Base-by-base conservation (phyloP, 768 basidiomycete genomes). In the Royoungia palumana region DNA sequence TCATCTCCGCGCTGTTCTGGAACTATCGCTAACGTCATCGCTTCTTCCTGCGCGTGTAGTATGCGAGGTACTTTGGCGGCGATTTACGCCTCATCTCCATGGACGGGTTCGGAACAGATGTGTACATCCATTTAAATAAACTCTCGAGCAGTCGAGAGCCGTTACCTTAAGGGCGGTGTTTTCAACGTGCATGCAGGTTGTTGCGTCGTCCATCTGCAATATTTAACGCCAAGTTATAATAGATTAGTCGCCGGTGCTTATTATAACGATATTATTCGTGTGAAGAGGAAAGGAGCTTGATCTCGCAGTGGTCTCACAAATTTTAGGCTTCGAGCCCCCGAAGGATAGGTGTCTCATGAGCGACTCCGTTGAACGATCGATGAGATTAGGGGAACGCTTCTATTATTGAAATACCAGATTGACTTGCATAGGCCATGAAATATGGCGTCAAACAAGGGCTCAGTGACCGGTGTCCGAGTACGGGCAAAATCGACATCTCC, bases 31-130 rank as follows among this genome's bases (percentile, higher is more conserved):
- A 39, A 53, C 50, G 25, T 38, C 36, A 16, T 28, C 19, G 10
- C 21, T 36, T 38, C 25, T 50, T 52, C 32, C 16, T 17, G 49
- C 8, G 14, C 35, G 27, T 24, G 27, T 35, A 91, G 82, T 99
- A 98, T 60, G 94, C 94, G 0, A 75, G 95, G 39, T 99, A 96
- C 65, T 96, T 97, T 61, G 95, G 92, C 0, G 90, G 92, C 0
- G 94, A 98, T 67, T 72, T 99, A 22, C 77, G 90, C n/a, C 69
- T 99, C 48, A 99, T 99, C 54, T 88, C 93, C 37, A 98, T 99
- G 94, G 96, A 99, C 55, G 95, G 96, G 17, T 93, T 89, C 62
- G 92, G 93, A 9, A 93, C 89, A 30, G 93, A 95, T 63, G 89
- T 94, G 3, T 95, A 94, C 65, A 92, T 95, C 54, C 93, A 94